phyloP scores from a whole-genome alignment of 2,329 filamentous ascomycete species.

The Leptoxyphium fumago region DNA sequence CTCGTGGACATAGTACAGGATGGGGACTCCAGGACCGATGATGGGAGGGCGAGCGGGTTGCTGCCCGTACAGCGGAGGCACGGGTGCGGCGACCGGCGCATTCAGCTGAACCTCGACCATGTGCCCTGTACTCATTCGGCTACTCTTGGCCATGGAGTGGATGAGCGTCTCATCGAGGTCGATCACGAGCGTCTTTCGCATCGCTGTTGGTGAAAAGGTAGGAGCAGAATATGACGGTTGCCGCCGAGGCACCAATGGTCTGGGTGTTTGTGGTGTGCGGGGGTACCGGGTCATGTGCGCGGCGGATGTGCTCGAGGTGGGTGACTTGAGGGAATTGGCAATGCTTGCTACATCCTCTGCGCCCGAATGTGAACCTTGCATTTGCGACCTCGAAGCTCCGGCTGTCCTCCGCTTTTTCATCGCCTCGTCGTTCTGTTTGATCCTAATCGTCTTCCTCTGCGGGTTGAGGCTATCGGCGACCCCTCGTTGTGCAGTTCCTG shows the following conservation, averaged over 20 bases:
- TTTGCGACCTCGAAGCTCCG: conserved; percentile 29
- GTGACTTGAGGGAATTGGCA: conserved; percentile 75
- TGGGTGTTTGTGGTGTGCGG: conserved; percentile 72
- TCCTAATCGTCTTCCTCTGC: conserved; percentile 67
- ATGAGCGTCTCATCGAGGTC: conserved; percentile 96
- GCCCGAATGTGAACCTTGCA: conserved; percentile 3
- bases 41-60: conserved; percentile 5
- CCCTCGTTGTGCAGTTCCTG: conserved; percentile 28
- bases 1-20: conserved; percentile 98
- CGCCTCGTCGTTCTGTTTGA: conserved; percentile 73
- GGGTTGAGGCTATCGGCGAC: conserved; percentile 48
- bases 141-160: conserved; percentile 93
- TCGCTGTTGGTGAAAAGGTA: conserved; percentile 38
- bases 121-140: conserved; percentile 87
- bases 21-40: conserved; percentile 79
- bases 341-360: conserved; percentile 32
- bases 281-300: conserved; percentile 68
- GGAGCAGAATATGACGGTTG: conserved; percentile 70
- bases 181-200: conserved; percentile 85
- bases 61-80: conserved; percentile 4
- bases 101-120: conserved; percentile 73
- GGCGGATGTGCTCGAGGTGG: conserved; percentile 62
- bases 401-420: conserved; percentile 58
- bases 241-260: conserved; percentile 75
- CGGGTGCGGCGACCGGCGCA: conserved; percentile 45